A percentile compares a stretch with the other conserved stretches of the same genome.
Evolutionary conservation across 768 basidiomycete species (phyloP).

Genomic region (Termitomyces sp.): DNA sequence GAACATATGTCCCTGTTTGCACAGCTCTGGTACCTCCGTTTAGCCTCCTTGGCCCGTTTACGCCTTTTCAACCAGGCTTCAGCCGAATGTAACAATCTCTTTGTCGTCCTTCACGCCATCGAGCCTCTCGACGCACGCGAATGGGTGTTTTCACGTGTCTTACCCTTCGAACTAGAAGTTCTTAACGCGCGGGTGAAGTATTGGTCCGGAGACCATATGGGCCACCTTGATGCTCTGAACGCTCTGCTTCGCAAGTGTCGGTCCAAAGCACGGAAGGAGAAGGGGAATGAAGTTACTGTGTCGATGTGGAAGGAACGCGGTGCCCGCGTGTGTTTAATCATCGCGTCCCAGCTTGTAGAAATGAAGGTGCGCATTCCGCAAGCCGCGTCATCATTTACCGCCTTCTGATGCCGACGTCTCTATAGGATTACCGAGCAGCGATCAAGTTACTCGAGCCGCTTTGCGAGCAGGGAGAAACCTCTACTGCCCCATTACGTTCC

Average conservation of each 20-base stretch:
- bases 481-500: constrained; percentile 59
- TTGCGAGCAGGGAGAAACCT: constrained; percentile 36
- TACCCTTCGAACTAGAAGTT: constrained; percentile 63
- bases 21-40: constrained; percentile 82
- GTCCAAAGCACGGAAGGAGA: constrained; percentile 38
- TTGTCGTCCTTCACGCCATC: constrained; percentile 60
- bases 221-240: constrained; percentile 71
- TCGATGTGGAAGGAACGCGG: constrained; percentile 86
- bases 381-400: neutral
- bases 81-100: constrained; percentile 80
- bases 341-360: constrained; percentile 79
- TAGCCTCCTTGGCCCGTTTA: constrained; percentile 74
- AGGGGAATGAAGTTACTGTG: constrained; percentile 30
- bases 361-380: constrained; percentile 56
- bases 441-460: constrained; percentile 65
- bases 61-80: constrained; percentile 86
- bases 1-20: neutral
- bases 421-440: constrained; percentile 68
- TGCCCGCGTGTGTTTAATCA: constrained; percentile 68
- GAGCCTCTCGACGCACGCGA: constrained; percentile 47
- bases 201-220: constrained; percentile 80
- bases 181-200: constrained; percentile 74
- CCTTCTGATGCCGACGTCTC: neutral
- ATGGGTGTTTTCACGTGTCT: constrained; percentile 56
- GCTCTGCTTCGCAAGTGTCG: constrained; percentile 63